Conservation (phyloP, 116 monocot genomes). For the Phalaenopsis hybrid region DNA sequence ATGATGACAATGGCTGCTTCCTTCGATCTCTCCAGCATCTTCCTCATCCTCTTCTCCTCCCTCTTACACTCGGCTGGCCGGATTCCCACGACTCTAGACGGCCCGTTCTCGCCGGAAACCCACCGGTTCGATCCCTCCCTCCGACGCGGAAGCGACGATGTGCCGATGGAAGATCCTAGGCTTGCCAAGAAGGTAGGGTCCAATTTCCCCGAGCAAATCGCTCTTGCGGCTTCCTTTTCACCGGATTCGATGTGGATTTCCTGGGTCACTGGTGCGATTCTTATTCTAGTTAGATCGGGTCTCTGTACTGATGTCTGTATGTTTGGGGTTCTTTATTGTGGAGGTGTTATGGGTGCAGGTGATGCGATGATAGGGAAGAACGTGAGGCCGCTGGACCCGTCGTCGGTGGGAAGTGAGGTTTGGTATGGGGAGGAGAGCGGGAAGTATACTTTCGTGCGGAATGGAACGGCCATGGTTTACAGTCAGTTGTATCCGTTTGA, state of each 20-base stretch:
- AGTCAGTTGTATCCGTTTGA: constrained; percentile 66
- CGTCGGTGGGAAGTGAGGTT: constrained; percentile 53
- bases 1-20: too few relatives aligned
- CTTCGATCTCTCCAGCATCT: background rate
- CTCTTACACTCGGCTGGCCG: background rate
- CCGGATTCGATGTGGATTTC: constrained; percentile 76
- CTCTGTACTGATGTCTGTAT: background rate
- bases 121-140: constrained; percentile 53
- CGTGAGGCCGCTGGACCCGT: constrained; percentile 46
- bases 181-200: constrained; percentile 39
- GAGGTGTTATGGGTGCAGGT: constrained; percentile 24
- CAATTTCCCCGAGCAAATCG: constrained; percentile 72
- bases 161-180: constrained; percentile 54
- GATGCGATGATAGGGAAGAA: constrained; percentile 59
- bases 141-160: constrained; percentile 69
- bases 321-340: background rate
- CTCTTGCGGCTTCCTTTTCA: constrained; percentile 62
- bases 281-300: background rate
- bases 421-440: constrained; percentile 69
- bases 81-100: constrained; percentile 54
- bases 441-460: constrained; percentile 24
- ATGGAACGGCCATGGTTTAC: constrained; percentile 47
- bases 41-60: background rate
- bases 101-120: constrained; percentile 63
- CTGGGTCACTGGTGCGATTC: constrained; percentile 71